A percentile compares a stretch with the other conserved stretches of the same genome.
Conservation (phyloP, 2,329 filamentous ascomycete genomes). For the Pseudogymnoascus sp. region DNA sequence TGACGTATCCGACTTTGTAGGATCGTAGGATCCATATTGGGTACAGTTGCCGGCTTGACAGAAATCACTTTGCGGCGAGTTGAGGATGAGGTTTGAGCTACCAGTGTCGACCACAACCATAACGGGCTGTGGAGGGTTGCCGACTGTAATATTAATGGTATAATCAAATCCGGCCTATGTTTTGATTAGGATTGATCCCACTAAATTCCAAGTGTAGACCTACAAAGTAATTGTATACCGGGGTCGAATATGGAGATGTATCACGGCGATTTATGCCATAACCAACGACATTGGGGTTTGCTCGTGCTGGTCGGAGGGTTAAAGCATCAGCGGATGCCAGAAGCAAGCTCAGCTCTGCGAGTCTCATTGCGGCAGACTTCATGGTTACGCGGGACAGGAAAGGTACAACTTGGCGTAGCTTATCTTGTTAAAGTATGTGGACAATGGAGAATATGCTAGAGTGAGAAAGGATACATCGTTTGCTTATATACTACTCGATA, state of each 20-base stretch:
- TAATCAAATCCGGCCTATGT: constrained; percentile 7
- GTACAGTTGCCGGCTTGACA: background rate
- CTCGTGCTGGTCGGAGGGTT: background rate
- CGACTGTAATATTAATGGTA: constrained; percentile 10
- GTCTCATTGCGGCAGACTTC: background rate
- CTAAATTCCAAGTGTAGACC: background rate
- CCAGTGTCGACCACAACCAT: constrained; percentile 10
- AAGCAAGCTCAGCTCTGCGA: background rate
- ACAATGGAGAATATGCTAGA: background rate
- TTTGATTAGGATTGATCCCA: background rate
- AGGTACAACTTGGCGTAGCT: background rate
- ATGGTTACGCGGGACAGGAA: background rate
- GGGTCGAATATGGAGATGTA: background rate
- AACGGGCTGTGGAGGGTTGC: constrained; percentile 10
- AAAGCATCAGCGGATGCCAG: background rate
- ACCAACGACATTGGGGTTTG: background rate
- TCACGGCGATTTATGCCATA: background rate
- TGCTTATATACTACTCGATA: background rate
- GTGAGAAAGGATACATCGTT: background rate
- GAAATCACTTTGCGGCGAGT: background rate
- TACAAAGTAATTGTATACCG: background rate
- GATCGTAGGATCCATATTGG: background rate
- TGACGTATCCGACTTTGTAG: background rate
- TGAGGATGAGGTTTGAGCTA: constrained; percentile 9
- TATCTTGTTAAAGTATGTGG: background rate